phyloP scores from a whole-genome alignment of 208 protist species.

The Blechomonas ayalai region DNA sequence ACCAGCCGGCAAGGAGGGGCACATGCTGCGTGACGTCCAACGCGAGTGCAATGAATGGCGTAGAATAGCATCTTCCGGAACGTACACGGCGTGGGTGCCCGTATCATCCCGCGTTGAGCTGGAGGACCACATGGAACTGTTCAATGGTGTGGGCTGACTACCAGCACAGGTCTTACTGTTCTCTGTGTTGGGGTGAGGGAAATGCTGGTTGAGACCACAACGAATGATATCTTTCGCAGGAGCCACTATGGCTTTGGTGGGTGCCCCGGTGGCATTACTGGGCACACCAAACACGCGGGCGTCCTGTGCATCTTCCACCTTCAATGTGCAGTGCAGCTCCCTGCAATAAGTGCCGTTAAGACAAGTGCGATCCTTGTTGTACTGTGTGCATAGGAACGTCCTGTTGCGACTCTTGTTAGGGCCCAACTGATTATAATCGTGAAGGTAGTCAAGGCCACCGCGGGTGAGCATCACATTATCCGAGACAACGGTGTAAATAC shows the following conservation, averaged over 20 bases:
- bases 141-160: too few relatives aligned
- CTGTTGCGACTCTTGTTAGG: constrained; percentile 74
- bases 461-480: constrained; percentile 44
- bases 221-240: constrained; percentile 14
- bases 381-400: constrained; percentile 58
- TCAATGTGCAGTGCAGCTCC: constrained; percentile 65
- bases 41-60: constrained; percentile 61
- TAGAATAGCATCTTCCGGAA: constrained; percentile 38
- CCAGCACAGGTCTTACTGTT: too few relatives aligned
- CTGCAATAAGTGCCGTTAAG: constrained; percentile 55
- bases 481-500: constrained; percentile 60
- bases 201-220: too few relatives aligned
- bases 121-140: too few relatives aligned
- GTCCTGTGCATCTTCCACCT: constrained; percentile 40
- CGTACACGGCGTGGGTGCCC: constrained; percentile 4
- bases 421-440: constrained; percentile 71
- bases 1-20: constrained; percentile 35
- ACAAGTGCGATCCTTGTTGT: constrained; percentile 32
- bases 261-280: constrained; percentile 65
- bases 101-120: too few relatives aligned
- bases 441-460: constrained; percentile 67
- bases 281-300: constrained; percentile 36
- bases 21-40: constrained; percentile 48
- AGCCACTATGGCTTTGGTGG: constrained; percentile 21
- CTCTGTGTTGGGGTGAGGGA: too few relatives aligned